A percentile compares a stretch with the other conserved stretches of the same genome.
These are phyloP conservation scores for Jamesozyma rosinii DNA, from an alignment of 805 yeast genomes.

Conservation along the genomic window DNA sequence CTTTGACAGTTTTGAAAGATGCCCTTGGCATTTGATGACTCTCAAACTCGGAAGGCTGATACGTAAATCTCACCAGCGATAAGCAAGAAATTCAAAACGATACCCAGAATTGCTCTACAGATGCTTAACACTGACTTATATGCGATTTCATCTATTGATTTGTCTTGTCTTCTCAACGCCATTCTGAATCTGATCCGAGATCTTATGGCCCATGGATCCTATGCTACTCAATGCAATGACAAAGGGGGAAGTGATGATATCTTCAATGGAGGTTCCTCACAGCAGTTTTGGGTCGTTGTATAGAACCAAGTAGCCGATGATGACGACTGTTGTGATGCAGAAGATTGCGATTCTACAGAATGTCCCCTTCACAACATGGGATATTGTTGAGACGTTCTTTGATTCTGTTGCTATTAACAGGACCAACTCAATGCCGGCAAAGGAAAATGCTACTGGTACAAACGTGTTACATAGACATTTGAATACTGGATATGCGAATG, in stretches of 20 bases:
- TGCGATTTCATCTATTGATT: conserved; percentile 48
- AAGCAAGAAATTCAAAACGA: conserved; percentile 42
- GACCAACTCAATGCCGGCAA: conserved; percentile 63
- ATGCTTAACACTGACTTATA: conserved; percentile 52
- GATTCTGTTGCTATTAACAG: conserved; percentile 72
- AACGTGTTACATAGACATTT: conserved; percentile 31
- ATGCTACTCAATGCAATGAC: conserved; percentile 51
- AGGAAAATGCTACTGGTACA: conserved; percentile 65
- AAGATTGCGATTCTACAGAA: conserved; percentile 50
- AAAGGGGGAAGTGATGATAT: conserved; percentile 40
- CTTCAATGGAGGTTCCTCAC: conserved; percentile 45
- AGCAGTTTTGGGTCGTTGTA: conserved; percentile 40
- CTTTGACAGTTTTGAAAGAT: conserved; percentile 49
- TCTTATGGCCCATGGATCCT: conserved; percentile 42
- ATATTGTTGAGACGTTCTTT: conserved; percentile 44
- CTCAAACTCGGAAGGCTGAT: conserved; percentile 53
- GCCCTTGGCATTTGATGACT: conserved; percentile 21
- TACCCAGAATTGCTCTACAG: conserved; percentile 48
- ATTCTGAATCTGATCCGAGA: conserved; percentile 58
- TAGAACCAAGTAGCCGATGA: conserved; percentile 52
- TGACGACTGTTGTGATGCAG: conserved; percentile 45
- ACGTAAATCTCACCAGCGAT: conserved; percentile 65
- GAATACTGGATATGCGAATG: conserved; percentile 48
- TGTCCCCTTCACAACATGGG: conserved; percentile 67
- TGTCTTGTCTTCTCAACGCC: conserved; percentile 37